Conservation (phyloP, 228 moss, liverwort and hornwort genomes). For the Sphagnum fallax region DNA sequence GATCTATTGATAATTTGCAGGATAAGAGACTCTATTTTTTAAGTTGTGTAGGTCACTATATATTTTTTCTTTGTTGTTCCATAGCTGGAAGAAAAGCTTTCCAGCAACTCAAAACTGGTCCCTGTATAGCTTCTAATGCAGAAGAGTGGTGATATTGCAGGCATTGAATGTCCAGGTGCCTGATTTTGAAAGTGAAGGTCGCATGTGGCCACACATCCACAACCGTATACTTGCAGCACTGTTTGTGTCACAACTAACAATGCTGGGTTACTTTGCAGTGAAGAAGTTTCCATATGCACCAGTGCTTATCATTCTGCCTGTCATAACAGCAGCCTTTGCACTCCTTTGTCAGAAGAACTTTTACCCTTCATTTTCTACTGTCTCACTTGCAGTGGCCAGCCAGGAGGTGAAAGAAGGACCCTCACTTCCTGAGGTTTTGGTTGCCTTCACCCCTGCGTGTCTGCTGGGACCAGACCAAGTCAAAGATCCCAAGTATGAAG, state of each 20-base stretch:
- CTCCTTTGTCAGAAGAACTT: conserved; percentile 27
- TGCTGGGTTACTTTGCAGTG: conserved; percentile 63
- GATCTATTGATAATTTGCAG: too few relatives aligned
- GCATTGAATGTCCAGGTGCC: conserved; percentile 61
- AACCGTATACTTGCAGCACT: conserved; percentile 58
- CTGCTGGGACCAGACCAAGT: conserved; percentile 30
- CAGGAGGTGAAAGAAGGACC: conserved; percentile 30
- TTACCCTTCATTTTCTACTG: conserved; percentile 42
- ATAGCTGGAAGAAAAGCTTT: too few relatives aligned
- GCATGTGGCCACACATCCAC: conserved; percentile 91
- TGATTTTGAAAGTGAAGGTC: conserved; percentile 68
- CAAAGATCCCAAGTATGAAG: conserved; percentile 10
- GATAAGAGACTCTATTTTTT: too few relatives aligned
- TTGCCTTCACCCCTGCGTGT: conserved; percentile 41
- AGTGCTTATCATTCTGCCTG: conserved; percentile 34
- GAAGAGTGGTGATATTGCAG: conserved; percentile 19
- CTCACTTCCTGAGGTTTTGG: conserved; percentile 12
- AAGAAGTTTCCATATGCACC: conserved; percentile 39
- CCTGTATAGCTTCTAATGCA: neutral
- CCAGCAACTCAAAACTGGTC: too few relatives aligned
- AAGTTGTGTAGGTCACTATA: too few relatives aligned
- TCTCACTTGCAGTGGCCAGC: conserved; percentile 38
- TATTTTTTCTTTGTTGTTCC: too few relatives aligned
- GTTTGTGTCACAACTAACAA: conserved; percentile 59
- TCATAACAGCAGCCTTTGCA: conserved; percentile 34